Conservation (phyloP, 345 rosid species). For the Citrus mangshanensis region DNA sequence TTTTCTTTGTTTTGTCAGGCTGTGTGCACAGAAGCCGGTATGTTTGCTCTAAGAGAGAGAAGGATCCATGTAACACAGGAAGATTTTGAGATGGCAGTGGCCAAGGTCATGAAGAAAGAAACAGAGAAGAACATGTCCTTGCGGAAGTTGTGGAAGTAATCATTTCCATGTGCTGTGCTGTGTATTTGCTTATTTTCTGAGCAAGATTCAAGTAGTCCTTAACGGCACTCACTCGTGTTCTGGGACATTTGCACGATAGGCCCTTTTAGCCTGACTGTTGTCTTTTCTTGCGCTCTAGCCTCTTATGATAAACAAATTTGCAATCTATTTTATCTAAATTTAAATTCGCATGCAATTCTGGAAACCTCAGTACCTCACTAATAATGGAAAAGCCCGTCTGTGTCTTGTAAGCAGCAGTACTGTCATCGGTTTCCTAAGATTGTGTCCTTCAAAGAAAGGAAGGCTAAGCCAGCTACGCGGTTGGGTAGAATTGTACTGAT, state of each 20-base stretch:
- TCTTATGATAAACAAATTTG: too few species aligned
- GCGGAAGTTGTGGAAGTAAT: slow-evolving; percentile 95
- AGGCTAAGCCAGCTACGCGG: too few species aligned
- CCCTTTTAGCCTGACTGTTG: slow-evolving; percentile 1
- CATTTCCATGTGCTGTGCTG: neutral
- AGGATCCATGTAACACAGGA: slow-evolving; percentile 98
- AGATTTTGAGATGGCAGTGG: slow-evolving; percentile 99
- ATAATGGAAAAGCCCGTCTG: neutral
- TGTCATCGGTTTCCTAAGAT: too few species aligned
- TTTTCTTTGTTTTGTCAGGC: slow-evolving; percentile 46
- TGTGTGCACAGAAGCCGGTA: slow-evolving; percentile 98
- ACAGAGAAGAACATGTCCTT: slow-evolving; percentile 98
- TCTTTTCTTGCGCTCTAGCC: neutral
- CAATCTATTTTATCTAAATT: neutral
- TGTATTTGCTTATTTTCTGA: neutral
- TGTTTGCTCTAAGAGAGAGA: slow-evolving; percentile 98
- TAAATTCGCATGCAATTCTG: neutral
- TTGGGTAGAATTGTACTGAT: too few species aligned
- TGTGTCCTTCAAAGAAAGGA: too few species aligned
- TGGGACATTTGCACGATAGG: neutral
- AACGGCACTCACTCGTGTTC: neutral
- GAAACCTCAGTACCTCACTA: too few species aligned
- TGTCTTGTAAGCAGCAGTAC: neutral
- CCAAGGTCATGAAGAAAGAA: slow-evolving; percentile 99
- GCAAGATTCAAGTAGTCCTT: slow-evolving; percentile 1